Percentiles rank a stretch among this genome's conserved stretches.
Evolutionary conservation across 306 rosid species (phyloP).

Genomic region (Coriaria nepalensis): DNA sequence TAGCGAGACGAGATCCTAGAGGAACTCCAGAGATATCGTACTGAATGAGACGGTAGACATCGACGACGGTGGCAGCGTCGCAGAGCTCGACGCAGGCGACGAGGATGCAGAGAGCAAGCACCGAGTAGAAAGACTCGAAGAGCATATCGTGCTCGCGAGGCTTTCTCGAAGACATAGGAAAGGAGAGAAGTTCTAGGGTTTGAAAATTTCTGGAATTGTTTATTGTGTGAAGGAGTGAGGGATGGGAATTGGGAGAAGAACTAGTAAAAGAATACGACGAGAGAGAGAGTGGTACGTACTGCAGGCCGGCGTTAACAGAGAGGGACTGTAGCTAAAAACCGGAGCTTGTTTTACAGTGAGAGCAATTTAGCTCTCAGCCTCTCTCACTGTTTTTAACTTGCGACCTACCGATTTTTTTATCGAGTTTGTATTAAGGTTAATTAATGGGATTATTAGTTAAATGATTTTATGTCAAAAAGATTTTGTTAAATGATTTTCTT

Average conservation of each 20-base stretch:
- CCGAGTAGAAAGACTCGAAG: constrained; percentile 49
- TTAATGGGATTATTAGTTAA: too few species aligned
- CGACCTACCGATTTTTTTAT: too few species aligned
- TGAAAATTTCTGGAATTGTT: not conserved
- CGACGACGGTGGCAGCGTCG: constrained; percentile 93
- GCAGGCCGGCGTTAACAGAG: too few species aligned
- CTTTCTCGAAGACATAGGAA: constrained; percentile 32
- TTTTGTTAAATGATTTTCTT: too few species aligned
- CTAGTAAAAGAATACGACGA: too few species aligned
- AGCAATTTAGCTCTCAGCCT: too few species aligned
- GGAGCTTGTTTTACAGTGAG: not conserved
- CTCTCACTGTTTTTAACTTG: too few species aligned
- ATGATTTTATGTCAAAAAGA: too few species aligned
- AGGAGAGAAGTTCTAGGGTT: constrained; percentile 25
- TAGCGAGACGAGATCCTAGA: constrained; percentile 90
- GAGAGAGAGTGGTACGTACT: not conserved
- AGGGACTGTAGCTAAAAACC: too few species aligned
- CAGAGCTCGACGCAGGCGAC: constrained; percentile 86
- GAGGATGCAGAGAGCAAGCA: constrained; percentile 61
- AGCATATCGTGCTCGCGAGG: constrained; percentile 38
- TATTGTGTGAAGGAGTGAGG: too few species aligned
- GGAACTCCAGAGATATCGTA: constrained; percentile 83
- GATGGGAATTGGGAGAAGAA: too few species aligned
- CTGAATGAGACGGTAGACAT: constrained; percentile 85
- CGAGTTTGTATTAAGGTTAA: too few species aligned